Evolutionary conservation across 176 grass and related monocot species (phyloP), one percentile per base, ranked within the genome.

Genomic region (Themeda triandra): DNA sequence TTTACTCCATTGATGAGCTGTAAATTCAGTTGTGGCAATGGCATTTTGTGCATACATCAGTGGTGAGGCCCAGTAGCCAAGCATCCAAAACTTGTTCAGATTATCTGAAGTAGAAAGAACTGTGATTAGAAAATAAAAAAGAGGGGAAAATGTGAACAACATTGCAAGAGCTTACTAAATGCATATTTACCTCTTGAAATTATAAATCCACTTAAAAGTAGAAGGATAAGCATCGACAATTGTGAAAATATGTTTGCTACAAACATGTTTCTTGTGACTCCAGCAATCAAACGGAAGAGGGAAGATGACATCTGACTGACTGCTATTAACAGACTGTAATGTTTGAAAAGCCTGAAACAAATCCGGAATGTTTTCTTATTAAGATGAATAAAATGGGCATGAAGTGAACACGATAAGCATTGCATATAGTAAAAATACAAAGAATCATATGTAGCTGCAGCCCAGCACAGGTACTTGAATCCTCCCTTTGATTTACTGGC

Each of bases 11-110:
- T 82, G 84, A 36, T 85, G 44, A 28, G 77, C 79, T 19, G 81
- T 68, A 71, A 93, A 91, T 66, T 91, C 92, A 24, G 86, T 94
- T 62, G 66, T 66, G 10, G 88, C 81, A 67, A 94, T 83, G 24
- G 88, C 79, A 62, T 90, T 94, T 73, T 94, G 88, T 54, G 85
- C 92, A 63, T 94, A 94, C 66, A 63, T 82, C 24, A 93, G 23
- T 17, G 88, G 91, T 41, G 88, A 93, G 19, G 85, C 79, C 91
- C 91, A 93, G 21, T 93, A 93, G 3, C 85, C 91, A 79, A 86
- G 73, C 40, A 87, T 83, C 91, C 88, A 94, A 80, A 86, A 94
- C 25, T 83, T 88, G 31, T 88, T 90, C 18, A 91, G 24, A 75
- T 88, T 56, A 18, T 86, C 92, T 94, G 54, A 60, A 76, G 10